A percentile compares a stretch with the other conserved stretches of the same genome.
Evolutionary conservation across 805 yeast species (phyloP).

Genomic region (Cyberlindnera suaveolens): DNA sequence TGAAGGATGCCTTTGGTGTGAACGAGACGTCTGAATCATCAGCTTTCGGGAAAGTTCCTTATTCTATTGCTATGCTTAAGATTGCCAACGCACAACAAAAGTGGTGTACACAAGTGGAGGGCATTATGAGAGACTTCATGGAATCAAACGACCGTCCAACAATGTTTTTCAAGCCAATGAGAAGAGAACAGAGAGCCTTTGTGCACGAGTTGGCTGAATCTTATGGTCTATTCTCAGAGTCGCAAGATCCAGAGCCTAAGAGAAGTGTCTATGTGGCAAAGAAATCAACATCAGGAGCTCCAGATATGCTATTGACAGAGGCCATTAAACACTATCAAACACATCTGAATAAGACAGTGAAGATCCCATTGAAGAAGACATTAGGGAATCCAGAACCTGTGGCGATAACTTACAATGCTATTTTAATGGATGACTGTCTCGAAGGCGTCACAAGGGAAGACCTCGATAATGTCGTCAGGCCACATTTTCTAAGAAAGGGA

Average conservation of each 20-base stretch:
- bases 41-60: slow-evolving; percentile 15
- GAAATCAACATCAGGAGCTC: slow-evolving; percentile 28
- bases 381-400: neutral
- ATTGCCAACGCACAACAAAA: slow-evolving; percentile 36
- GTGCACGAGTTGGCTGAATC: slow-evolving; percentile 60
- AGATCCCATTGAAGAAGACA: neutral
- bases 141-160: slow-evolving; percentile 30
- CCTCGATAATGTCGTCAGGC: slow-evolving; percentile 21
- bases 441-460: slow-evolving; percentile 41
- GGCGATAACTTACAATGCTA: slow-evolving; percentile 40
- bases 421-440: slow-evolving; percentile 46
- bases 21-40: slow-evolving; percentile 3
- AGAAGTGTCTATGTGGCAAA: slow-evolving; percentile 61
- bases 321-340: slow-evolving; percentile 32
- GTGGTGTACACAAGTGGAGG: slow-evolving; percentile 69
- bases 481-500: slow-evolving; percentile 15
- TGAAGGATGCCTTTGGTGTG: slow-evolving; percentile 57
- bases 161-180: slow-evolving; percentile 71
- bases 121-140: slow-evolving; percentile 43
- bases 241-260: slow-evolving; percentile 79
- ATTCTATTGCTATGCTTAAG: slow-evolving; percentile 18
- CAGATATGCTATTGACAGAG: slow-evolving; percentile 41
- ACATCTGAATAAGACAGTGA: slow-evolving; percentile 21
- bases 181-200: slow-evolving; percentile 58
- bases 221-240: slow-evolving; percentile 55